Evolutionary conservation across 2,329 filamentous ascomycete species (phyloP), one percentile per base, ranked within the genome.

Genomic region (Xylariales sp.): DNA sequence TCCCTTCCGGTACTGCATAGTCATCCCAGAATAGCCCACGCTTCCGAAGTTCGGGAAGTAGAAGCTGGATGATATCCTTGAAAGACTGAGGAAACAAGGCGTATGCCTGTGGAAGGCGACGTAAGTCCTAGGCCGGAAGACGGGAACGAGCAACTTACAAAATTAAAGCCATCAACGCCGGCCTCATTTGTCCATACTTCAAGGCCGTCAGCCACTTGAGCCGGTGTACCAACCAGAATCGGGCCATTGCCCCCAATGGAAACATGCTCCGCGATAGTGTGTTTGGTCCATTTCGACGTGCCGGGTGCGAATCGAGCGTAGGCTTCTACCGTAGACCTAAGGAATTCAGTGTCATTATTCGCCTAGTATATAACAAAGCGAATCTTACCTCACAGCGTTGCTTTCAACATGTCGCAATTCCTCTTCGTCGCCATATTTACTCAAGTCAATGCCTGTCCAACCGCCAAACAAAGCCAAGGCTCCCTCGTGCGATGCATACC

Each of bases 121-220:
- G 21, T 37, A 15, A 14, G 4, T 31, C 19, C 20, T 5, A 2
- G 31, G 25, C 16, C 16, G 25, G 21, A 2, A 20, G 25, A 25
- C 20, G n/a, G 27, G 45, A 31, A 11, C 10, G 9, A 5, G 3
- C 3, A 29, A 60, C 75, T 64, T 56, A 81, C 81, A 57, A 88
- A 73, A 54, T 88, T 88, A 61, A 88, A 88, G 0, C 84, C 84
- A 54, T 88, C 84, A 1, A 88, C 74, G 49, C 86, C 84, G 0
- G 80, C 82, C 56, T 86, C 82, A 5, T 66, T 54, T 0, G 86
- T 67, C 83, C 84, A 88, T 1, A 67, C 61, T 60, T 88, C 80
- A 42, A 88, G 68, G 31, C 74, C 71, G 54, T 88, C 82, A 0
- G 80, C 84, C 1, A 87, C 81, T 48, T 78, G 74, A 12, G 69